Conservation (phyloP, 1,284 basidiomycete species). For the Trichosporon inkin region DNA sequence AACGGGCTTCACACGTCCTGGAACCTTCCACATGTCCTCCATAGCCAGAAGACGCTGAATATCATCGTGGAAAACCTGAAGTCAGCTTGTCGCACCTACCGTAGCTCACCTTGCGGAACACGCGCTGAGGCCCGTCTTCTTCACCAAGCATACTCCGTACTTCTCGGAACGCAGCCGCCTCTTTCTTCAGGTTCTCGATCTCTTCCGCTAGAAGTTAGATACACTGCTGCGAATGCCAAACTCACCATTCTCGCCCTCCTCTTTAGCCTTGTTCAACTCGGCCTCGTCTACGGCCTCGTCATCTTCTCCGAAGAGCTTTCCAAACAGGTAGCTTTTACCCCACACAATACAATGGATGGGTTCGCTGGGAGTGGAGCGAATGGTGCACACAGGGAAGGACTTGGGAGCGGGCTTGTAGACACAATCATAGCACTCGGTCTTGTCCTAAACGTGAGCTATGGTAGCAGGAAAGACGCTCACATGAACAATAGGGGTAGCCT, state of each 20-base stretch:
- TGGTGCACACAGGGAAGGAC: conserved; percentile 96
- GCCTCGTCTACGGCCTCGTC: conserved; percentile 55
- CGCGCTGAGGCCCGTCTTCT: conserved; percentile 62
- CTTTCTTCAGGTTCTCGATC: conserved; percentile 81
- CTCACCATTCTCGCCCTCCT: conserved; percentile 69
- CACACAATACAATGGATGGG: conserved; percentile 99
- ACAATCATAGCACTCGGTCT: conserved; percentile 89
- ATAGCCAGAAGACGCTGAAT: conserved; percentile 84
- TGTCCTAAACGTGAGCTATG: conserved; percentile 56
- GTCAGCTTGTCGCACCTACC: neutral
- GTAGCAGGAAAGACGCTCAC: conserved; percentile 27
- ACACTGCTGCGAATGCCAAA: conserved; percentile 16
- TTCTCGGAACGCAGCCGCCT: conserved; percentile 78
- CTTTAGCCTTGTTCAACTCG: conserved; percentile 54
- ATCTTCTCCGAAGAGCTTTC: conserved; percentile 91
- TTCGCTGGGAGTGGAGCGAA: conserved; percentile 92
- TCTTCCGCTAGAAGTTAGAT: conserved; percentile 63
- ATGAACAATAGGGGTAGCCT: conserved; percentile 57
- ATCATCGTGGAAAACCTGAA: conserved; percentile 79
- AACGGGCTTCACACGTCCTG: conserved; percentile 70
- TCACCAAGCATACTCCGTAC: conserved; percentile 58
- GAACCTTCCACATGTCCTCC: conserved; percentile 92
- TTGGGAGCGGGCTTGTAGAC: conserved; percentile 84
- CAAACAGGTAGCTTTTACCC: conserved; percentile 97
- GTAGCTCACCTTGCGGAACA: conserved; percentile 73